A percentile compares a stretch with the other conserved stretches of the same genome.
Evolutionary conservation across 202 grass and related monocot species (phyloP).

Genomic region (Digitaria exilis): DNA sequence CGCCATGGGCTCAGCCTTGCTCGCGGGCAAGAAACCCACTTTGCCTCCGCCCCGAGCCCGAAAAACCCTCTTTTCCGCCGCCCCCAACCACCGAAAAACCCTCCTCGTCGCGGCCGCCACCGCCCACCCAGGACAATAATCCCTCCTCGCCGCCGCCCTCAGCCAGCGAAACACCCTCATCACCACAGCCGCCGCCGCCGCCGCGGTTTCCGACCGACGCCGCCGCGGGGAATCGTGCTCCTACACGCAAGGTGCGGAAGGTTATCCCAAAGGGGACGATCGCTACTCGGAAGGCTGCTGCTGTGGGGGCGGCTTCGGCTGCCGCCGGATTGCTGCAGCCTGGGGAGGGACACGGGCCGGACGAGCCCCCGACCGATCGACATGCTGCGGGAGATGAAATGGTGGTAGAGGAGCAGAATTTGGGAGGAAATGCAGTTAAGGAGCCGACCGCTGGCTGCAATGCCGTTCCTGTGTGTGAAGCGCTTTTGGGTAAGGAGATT

Average conservation of each 20-base stretch:
- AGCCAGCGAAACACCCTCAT: background rate
- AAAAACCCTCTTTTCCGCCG: background rate
- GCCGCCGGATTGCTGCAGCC: background rate
- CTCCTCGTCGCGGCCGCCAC: background rate
- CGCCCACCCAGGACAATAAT: background rate
- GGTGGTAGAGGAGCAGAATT: background rate
- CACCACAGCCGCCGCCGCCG: background rate
- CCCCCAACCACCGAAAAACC: background rate
- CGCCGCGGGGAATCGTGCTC: background rate
- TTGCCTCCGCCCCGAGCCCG: background rate
- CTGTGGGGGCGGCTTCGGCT: background rate
- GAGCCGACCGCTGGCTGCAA: background rate
- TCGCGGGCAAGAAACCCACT: background rate
- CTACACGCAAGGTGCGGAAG: constrained; percentile 33
- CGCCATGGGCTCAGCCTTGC: background rate
- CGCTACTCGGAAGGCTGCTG: constrained; percentile 32
- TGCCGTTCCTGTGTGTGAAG: background rate
- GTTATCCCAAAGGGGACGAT: constrained; percentile 46
- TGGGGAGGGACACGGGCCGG: background rate
- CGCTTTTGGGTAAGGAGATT: background rate
- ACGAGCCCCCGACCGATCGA: background rate
- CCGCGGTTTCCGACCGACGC: background rate
- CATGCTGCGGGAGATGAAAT: background rate
- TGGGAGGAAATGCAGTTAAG: background rate
- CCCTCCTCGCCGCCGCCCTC: background rate